Evolutionary conservation across 768 basidiomycete species (phyloP).

Genomic region (Bullera alba): DNA sequence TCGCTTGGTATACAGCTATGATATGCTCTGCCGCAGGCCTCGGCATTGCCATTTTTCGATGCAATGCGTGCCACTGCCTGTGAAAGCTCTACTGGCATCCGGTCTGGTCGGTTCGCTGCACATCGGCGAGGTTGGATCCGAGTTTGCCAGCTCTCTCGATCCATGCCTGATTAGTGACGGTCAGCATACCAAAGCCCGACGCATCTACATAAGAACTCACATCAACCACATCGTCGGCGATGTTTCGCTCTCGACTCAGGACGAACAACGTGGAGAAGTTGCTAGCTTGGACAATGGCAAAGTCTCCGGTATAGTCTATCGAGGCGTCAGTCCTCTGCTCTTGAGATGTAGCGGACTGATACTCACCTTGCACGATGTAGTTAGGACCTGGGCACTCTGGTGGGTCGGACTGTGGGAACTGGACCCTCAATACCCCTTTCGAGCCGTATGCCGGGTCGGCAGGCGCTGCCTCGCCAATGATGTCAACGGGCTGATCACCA

Average conservation of each 20-base stretch:
- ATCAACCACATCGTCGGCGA: slow-evolving; percentile 4
- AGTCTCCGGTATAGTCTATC: slow-evolving; percentile 10
- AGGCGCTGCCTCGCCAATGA: too few relatives aligned
- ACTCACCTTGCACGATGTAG: slow-evolving; percentile 9
- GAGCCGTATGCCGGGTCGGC: too few relatives aligned
- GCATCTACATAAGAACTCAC: not conserved
- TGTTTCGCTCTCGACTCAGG: slow-evolving; percentile 7
- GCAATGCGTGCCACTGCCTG: too few relatives aligned
- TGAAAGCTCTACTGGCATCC: too few relatives aligned
- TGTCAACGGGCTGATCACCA: too few relatives aligned
- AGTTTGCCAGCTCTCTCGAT: slow-evolving; percentile 5
- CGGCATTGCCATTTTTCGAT: too few relatives aligned
- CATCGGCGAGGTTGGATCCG: slow-evolving; percentile 5
- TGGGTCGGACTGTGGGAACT: too few relatives aligned
- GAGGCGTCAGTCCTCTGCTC: not conserved
- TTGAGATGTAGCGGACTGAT: not conserved
- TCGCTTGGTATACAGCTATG: too few relatives aligned
- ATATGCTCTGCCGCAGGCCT: too few relatives aligned
- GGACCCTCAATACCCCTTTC: too few relatives aligned
- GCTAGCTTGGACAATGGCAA: slow-evolving; percentile 9
- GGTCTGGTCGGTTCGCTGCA: slow-evolving; percentile 5
- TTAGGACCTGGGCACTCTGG: slow-evolving; percentile 10
- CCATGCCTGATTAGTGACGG: slow-evolving; percentile 1
- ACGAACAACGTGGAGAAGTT: slow-evolving; percentile 10
- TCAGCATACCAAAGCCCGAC: not conserved